Percentiles rank a stretch among this genome's conserved stretches.
These are phyloP conservation scores for Ramalina intermedia DNA, from an alignment of 495 filamentous ascomycete genomes.

Conservation along the genomic window DNA sequence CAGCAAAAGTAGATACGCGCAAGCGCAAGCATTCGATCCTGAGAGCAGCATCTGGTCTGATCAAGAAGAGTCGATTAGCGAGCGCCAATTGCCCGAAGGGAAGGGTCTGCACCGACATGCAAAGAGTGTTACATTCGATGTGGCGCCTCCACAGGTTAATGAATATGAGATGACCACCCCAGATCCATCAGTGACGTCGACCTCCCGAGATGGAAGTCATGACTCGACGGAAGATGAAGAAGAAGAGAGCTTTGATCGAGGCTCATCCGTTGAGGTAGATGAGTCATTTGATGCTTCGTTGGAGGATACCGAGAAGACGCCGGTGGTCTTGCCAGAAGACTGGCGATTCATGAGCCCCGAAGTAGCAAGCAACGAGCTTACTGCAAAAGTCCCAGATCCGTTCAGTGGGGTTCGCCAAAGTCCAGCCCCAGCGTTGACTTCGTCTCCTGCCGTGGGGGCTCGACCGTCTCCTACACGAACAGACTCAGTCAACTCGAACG, in stretches of 20 bases:
- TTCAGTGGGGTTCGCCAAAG: slow-evolving; percentile 51
- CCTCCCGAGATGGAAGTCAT: slow-evolving; percentile 80
- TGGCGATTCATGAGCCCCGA: slow-evolving; percentile 70
- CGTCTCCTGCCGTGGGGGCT: slow-evolving; percentile 27
- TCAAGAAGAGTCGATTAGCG: slow-evolving; percentile 36
- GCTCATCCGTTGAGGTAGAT: slow-evolving; percentile 53
- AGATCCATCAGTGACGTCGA: slow-evolving; percentile 74
- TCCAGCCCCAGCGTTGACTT: slow-evolving; percentile 39
- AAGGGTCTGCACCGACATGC: slow-evolving; percentile 59
- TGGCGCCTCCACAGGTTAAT: slow-evolving; percentile 81
- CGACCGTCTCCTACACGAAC: slow-evolving; percentile 20
- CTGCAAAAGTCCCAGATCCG: slow-evolving; percentile 46
- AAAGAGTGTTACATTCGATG: slow-evolving; percentile 94
- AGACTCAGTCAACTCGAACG: slow-evolving; percentile 53
- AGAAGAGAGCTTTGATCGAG: slow-evolving; percentile 56
- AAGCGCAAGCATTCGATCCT: slow-evolving; percentile 47
- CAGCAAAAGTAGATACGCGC: slow-evolving; percentile 49
- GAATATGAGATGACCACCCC: slow-evolving; percentile 97
- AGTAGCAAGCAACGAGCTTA: slow-evolving; percentile 35
- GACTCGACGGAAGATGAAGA: slow-evolving; percentile 68
- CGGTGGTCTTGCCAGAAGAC: slow-evolving; percentile 89
- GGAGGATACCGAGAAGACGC: slow-evolving; percentile 92
- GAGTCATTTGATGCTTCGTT: slow-evolving; percentile 89
- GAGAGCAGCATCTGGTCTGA: slow-evolving; percentile 63
- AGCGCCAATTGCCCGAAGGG: slow-evolving; percentile 38